Base-by-base conservation (phyloP, 345 rosid genomes). In the Gossypium stocksii region DNA sequence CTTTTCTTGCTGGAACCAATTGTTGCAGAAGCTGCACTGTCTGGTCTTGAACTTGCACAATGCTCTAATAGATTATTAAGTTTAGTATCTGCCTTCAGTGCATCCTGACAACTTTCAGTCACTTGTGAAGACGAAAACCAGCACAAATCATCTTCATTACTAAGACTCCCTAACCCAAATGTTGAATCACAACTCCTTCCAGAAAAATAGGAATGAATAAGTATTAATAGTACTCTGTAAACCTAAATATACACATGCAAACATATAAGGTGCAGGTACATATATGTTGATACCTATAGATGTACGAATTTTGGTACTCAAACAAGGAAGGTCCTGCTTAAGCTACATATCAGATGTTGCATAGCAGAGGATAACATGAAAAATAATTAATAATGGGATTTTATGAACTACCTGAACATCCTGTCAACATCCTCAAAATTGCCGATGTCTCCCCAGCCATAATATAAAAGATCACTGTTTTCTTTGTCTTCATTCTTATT, bases 351-450 rank as follows among this genome's bases (percentile, higher is more conserved):
- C 44, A 25, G 59, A 49, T 49, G 3, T 69, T 34, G 54, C 12
- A 54, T 54, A 19, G 49, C n/a, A 72, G 22, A 72, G 20, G 17
- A 43, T 15, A 70, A 58, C 43, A 58, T 22, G 43, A 58, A 56
- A 14, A 45, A 46, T 7, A 58, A 72, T 22, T 23, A 44, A 43
- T 14, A 9, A 72, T 9, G 43, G 25, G 20, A 64, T 23, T 62
- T 52, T 58, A 44, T 5, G 17, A 53, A 74, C 73, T 80, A 93
- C 98, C 98, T 88, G 69, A 93, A 91, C 93, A 93, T 90, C 80
- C 84, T 84, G 86, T 93, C 92, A 77, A 93, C 92, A 78, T 93
- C 98, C 82, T 91, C 98, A 82, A 93, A 91, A 79, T 89, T 91
- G 49, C 86, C 97, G n/a, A 93, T 86, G 71, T 93, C 97, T 72